Evolutionary conservation across 75 land plant genomes (phyloP).

Genomic region (Pinus tabuliformis): DNA sequence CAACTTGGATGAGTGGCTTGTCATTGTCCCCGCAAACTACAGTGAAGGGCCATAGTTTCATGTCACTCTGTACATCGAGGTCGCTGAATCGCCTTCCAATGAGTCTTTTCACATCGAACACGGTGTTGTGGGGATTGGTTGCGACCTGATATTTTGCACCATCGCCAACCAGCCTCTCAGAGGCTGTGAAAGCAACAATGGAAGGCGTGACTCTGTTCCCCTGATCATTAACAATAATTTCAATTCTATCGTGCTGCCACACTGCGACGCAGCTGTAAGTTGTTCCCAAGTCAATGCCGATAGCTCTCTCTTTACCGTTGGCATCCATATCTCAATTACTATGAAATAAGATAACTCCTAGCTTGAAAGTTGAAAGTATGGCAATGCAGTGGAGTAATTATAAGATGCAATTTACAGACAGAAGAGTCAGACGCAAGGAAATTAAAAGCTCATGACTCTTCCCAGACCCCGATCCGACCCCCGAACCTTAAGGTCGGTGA

Average conservation of each 20-base stretch:
- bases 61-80: conserved; percentile 52
- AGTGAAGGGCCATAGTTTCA: conserved; percentile 71
- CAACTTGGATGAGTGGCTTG: conserved; percentile 67
- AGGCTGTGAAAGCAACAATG: conserved; percentile 55
- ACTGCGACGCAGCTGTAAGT: conserved; percentile 36
- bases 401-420: too few species aligned
- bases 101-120: conserved; percentile 67
- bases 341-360: too few species aligned
- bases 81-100: conserved; percentile 66
- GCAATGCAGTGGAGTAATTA: too few species aligned
- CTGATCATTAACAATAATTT: conserved; percentile 52
- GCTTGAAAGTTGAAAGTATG: too few species aligned
- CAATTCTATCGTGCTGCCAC: conserved; percentile 29
- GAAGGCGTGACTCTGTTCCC: conserved; percentile 52
- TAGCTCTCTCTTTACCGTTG: conserved; percentile 36
- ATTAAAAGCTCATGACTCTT: too few species aligned
- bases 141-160: conserved; percentile 58
- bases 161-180: conserved; percentile 34
- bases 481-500: too few species aligned
- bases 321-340: conserved; percentile 10
- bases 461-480: too few species aligned
- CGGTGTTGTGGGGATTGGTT: conserved; percentile 53
- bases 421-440: too few species aligned
- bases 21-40: conserved; percentile 54
- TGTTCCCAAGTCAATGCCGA: conserved; percentile 35